Evolutionary conservation across 352 stramenopile genomes (phyloP).

Genomic region (Pythium myriotylum): DNA sequence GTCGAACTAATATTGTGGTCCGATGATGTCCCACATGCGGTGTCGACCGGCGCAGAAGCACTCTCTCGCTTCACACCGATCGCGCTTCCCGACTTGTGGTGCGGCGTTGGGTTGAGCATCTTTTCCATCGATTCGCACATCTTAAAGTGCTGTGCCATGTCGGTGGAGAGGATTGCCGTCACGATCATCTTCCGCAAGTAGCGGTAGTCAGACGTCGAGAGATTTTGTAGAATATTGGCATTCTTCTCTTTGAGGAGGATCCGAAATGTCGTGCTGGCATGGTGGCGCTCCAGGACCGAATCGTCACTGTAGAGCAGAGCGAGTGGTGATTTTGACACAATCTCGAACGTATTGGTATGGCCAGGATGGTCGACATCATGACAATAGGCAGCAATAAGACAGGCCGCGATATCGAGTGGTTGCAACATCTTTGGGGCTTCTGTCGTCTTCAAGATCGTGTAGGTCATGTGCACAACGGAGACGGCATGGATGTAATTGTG

Average conservation of each 20-base stretch:
- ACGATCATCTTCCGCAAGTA: slow-evolving; percentile 90
- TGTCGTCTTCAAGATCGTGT: slow-evolving; percentile 81
- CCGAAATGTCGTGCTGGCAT: slow-evolving; percentile 86
- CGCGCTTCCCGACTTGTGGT: slow-evolving; percentile 48
- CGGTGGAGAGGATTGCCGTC: slow-evolving; percentile 86
- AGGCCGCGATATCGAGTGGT: slow-evolving; percentile 83
- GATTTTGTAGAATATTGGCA: slow-evolving; percentile 82
- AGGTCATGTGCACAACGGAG: slow-evolving; percentile 85
- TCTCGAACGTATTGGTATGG: slow-evolving; percentile 90
- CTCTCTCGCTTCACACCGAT: slow-evolving; percentile 48
- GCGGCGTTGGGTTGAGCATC: slow-evolving; percentile 51
- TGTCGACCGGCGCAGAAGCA: slow-evolving; percentile 14
- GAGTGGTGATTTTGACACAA: slow-evolving; percentile 73
- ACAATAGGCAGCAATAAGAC: slow-evolving; percentile 84
- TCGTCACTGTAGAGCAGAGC: slow-evolving; percentile 90
- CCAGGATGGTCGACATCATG: slow-evolving; percentile 92
- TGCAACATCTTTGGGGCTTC: slow-evolving; percentile 68
- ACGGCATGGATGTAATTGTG: slow-evolving; percentile 92
- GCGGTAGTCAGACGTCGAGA: slow-evolving; percentile 69
- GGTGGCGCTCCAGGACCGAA: slow-evolving; percentile 89
- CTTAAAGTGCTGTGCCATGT: slow-evolving; percentile 91
- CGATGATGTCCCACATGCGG: background rate
- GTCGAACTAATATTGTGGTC: slow-evolving; percentile 6
- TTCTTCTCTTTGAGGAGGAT: slow-evolving; percentile 85
- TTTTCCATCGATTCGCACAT: slow-evolving; percentile 82